A percentile compares a stretch with the other conserved stretches of the same genome.
phyloP scores from a whole-genome alignment of 257 asterid species.

The Scutellaria barbata region DNA sequence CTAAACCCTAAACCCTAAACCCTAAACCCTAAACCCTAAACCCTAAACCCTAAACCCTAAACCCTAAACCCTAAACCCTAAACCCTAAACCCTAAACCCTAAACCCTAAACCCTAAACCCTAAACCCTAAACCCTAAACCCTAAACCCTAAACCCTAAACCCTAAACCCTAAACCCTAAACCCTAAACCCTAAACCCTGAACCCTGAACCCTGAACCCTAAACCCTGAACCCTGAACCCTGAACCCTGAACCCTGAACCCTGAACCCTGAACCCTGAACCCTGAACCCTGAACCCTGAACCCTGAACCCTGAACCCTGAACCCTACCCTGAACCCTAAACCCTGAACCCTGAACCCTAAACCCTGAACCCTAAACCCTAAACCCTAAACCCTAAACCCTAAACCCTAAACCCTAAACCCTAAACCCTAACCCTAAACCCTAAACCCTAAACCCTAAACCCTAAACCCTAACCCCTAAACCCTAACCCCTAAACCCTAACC shows the following conservation, averaged over 20 bases:
- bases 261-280: slow-evolving; percentile 27
- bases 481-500: slow-evolving; percentile 24
- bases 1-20: slow-evolving; percentile 7
- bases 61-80: slow-evolving; percentile 29
- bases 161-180: slow-evolving; percentile 35
- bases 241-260: slow-evolving; percentile 31
- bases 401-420: slow-evolving; percentile 23
- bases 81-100: slow-evolving; percentile 29
- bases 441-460: slow-evolving; percentile 21
- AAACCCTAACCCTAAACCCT: slow-evolving; percentile 17
- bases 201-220: slow-evolving; percentile 24
- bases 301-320: slow-evolving; percentile 25
- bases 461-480: slow-evolving; percentile 23
- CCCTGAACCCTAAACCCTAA: slow-evolving; percentile 28
- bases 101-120: slow-evolving; percentile 32
- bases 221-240: slow-evolving; percentile 22
- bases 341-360: slow-evolving; percentile 33
- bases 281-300: slow-evolving; percentile 23
- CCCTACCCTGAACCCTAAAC: slow-evolving; percentile 28
- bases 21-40: slow-evolving; percentile 27
- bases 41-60: slow-evolving; percentile 27
- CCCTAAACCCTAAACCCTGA: slow-evolving; percentile 32
- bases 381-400: slow-evolving; percentile 23
- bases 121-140: slow-evolving; percentile 31
- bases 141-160: slow-evolving; percentile 27